phyloP scores from a whole-genome alignment of 1,139 yeast genomes.

The Nematodospora anomalae region DNA sequence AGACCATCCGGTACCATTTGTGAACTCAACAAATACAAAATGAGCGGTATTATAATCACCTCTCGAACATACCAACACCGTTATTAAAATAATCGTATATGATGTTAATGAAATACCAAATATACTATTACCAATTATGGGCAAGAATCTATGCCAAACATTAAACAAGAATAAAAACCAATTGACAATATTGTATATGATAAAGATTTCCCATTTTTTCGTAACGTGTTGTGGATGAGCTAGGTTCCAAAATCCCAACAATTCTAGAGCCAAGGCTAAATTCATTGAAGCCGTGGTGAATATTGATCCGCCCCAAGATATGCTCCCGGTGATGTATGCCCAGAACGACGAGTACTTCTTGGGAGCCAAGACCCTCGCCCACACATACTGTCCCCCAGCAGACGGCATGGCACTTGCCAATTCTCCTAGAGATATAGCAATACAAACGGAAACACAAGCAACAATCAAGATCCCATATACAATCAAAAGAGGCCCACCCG shows the following conservation, averaged over 20 bases:
- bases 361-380: constrained; percentile 59
- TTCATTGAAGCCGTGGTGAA: constrained; percentile 59
- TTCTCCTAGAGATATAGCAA: constrained; percentile 47
- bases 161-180: constrained; percentile 35
- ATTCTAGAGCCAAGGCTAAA: constrained; percentile 46
- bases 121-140: constrained; percentile 35
- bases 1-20: constrained; percentile 43
- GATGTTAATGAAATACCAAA: constrained; percentile 40
- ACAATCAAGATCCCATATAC: constrained; percentile 68
- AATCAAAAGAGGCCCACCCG: constrained; percentile 69
- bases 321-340: constrained; percentile 55
- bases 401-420: constrained; percentile 54
- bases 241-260: constrained; percentile 52
- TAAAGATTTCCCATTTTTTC: constrained; percentile 53
- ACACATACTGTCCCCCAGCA: constrained; percentile 63
- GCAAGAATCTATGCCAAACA: constrained; percentile 39
- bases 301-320: constrained; percentile 59
- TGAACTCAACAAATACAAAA: constrained; percentile 41
- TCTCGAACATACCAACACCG: constrained; percentile 38
- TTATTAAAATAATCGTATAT: constrained; percentile 35
- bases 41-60: constrained; percentile 36
- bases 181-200: constrained; percentile 45
- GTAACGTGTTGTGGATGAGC: constrained; percentile 43
- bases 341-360: constrained; percentile 45
- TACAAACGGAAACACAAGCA: constrained; percentile 44